A percentile compares a stretch with the other conserved stretches of the same genome.
These are phyloP conservation scores for Cokeromyces recurvatus DNA, from an alignment of 371 early-diverging fungal genomes.

Conservation along the genomic window DNA sequence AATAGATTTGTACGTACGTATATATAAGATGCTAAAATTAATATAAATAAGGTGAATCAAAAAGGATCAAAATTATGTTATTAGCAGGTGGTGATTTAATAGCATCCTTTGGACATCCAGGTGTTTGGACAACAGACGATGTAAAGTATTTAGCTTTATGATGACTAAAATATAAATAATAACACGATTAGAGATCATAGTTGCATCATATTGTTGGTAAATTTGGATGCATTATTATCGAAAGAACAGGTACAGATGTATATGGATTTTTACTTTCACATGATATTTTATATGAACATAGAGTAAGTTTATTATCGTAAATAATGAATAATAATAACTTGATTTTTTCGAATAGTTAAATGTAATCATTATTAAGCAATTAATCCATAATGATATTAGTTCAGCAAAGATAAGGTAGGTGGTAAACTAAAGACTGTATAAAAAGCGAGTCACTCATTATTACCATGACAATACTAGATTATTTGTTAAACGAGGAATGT, in stretches of 20 bases:
- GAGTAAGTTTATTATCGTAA: slow-evolving; percentile 41
- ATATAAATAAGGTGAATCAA: slow-evolving; percentile 42
- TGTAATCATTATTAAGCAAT: slow-evolving; percentile 88
- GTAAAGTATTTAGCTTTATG: slow-evolving; percentile 44
- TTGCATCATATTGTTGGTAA: slow-evolving; percentile 88
- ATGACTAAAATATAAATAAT: slow-evolving; percentile 3
- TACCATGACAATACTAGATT: slow-evolving; percentile 51
- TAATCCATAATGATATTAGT: slow-evolving; percentile 94
- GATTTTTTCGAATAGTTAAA: slow-evolving; percentile 54
- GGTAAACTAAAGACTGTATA: too few relatives aligned
- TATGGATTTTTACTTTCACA: slow-evolving; percentile 85
- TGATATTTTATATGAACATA: slow-evolving; percentile 84
- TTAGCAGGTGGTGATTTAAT: slow-evolving; percentile 97
- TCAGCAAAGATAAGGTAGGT: slow-evolving; percentile 87
- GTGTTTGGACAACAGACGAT: slow-evolving; percentile 88
- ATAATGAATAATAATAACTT: background rate
- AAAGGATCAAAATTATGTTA: slow-evolving; percentile 78
- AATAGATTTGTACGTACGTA: too few relatives aligned
- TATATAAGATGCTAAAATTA: too few relatives aligned
- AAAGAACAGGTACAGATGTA: slow-evolving; percentile 93
- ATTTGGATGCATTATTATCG: slow-evolving; percentile 93
- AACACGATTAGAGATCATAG: too few relatives aligned
- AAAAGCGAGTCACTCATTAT: too few relatives aligned
- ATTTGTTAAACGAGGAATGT: slow-evolving; percentile 91
- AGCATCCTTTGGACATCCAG: slow-evolving; percentile 88